A percentile compares a stretch with the other conserved stretches of the same genome.
Conservation (phyloP, 345 rosid species). For the Moricandia arvensis region DNA sequence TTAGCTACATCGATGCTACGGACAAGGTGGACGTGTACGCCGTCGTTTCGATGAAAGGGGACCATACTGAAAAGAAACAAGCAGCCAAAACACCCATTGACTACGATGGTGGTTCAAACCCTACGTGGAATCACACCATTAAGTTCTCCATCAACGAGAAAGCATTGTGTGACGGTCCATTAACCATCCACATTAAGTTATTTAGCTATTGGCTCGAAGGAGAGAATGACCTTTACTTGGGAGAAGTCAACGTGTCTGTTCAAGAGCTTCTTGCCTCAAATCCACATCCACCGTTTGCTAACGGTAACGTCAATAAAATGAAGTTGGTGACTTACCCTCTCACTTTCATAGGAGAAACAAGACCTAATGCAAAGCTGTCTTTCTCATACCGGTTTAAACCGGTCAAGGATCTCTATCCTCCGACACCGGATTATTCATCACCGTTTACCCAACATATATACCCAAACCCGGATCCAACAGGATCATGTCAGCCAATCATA, state of each 20-base stretch:
- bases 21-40: slow-evolving; percentile 66
- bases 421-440: background rate
- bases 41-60: slow-evolving; percentile 50
- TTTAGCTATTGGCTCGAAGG: slow-evolving; percentile 55
- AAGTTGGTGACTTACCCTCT: slow-evolving; percentile 43
- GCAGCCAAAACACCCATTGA: slow-evolving; percentile 44
- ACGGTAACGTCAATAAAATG: slow-evolving; percentile 17
- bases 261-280: slow-evolving; percentile 45
- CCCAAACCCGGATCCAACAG: background rate
- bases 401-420: background rate
- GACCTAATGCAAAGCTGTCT: slow-evolving; percentile 24
- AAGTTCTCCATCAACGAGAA: slow-evolving; percentile 50
- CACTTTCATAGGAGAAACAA: slow-evolving; percentile 47
- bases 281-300: background rate
- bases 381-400: slow-evolving; percentile 54
- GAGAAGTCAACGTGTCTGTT: slow-evolving; percentile 63
- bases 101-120: slow-evolving; percentile 49
- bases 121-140: slow-evolving; percentile 61
- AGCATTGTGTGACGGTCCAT: slow-evolving; percentile 40
- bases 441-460: background rate
- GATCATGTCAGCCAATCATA: background rate
- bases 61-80: slow-evolving; percentile 33
- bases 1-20: slow-evolving; percentile 41
- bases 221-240: slow-evolving; percentile 47
- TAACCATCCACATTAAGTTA: slow-evolving; percentile 31